Evolutionary conservation across 352 stramenopile genomes (phyloP), one percentile per base, ranked within the genome.

Genomic region (Elongisporangium senticosum): DNA sequence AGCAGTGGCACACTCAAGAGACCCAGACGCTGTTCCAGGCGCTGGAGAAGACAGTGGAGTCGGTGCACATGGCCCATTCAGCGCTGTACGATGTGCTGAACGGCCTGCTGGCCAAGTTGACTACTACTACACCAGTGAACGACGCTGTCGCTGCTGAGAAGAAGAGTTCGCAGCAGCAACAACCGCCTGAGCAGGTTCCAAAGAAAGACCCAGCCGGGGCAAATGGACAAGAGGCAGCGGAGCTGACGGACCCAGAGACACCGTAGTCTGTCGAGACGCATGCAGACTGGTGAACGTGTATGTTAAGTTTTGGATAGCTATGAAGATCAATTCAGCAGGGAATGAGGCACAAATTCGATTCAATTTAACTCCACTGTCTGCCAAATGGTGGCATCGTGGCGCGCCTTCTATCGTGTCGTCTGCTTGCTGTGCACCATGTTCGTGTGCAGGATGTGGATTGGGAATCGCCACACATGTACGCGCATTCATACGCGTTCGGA

Each of bases 1-100:
- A 84, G 15, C 87, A 89, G 60, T 63, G 86, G 19, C 66, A 86
- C 54, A 80, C 77, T 28, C 69, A 77, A 47, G 79, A 86, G 56
- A 86, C 88, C 49, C 82, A 93, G 56, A 64, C 61, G 14, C 68
- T 90, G 28, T 93, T 87, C 54, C 75, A 89, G n/a, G 70, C 74
- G 43, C 68, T 93, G 52, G 62, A 72, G 37, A 58, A 73, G 43
- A 72, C 79, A 49, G 73, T 90, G 7, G 67, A 76, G 50, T 73
- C 79, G 1, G 63, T 90, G 14, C 64, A 71, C 39, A 67, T 77
- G 26, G 77, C 69, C 4, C 68, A 72, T 15, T 71, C 64, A 19
- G 67, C 69, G 17, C 48, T 90, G 40, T 68, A 67, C 19, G 59
- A 66, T 23, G 65, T 88, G 22, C 40, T 83, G 4, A 68, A 80